These are phyloP conservation scores for Gilbertella persicaria DNA, from an alignment of 371 early-diverging fungal species.

Conservation along the genomic window DNA sequence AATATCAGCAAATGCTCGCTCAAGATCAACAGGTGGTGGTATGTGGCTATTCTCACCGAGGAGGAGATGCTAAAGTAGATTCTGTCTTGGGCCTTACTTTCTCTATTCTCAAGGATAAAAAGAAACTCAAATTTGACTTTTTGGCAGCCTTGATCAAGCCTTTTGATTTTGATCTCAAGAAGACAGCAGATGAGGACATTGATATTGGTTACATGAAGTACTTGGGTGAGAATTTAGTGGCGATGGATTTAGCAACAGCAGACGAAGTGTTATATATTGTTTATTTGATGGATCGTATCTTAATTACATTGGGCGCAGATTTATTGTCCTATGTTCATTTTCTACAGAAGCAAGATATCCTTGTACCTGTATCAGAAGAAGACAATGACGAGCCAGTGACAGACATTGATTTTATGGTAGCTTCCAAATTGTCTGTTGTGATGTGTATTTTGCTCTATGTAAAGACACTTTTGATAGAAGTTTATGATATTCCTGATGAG, in stretches of 20 bases:
- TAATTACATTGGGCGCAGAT: constrained; percentile 71
- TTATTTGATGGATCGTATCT: constrained; percentile 66
- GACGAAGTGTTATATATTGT: constrained; percentile 82
- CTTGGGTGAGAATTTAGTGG: constrained; percentile 78
- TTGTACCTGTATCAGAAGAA: constrained; percentile 5
- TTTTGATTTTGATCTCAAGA: constrained; percentile 62
- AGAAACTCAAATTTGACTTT: constrained; percentile 72
- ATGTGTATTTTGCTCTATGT: constrained; percentile 61
- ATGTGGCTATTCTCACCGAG: constrained; percentile 31
- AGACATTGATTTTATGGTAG: constrained; percentile 18
- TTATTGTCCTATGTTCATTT: constrained; percentile 49
- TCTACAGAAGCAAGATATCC: constrained; percentile 20
- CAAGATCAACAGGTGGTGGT: constrained; percentile 6
- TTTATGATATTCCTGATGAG: constrained; percentile 69
- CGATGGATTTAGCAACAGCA: constrained; percentile 69
- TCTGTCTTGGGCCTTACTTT: constrained; percentile 72
- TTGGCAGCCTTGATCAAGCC: constrained; percentile 66
- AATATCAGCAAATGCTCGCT: constrained; percentile 62
- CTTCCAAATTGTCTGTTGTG: constrained; percentile 43
- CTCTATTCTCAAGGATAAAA: constrained; percentile 65
- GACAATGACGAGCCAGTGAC: constrained; percentile 7
- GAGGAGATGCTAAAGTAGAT: constrained; percentile 54
- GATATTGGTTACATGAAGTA: constrained; percentile 70
- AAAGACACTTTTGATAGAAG: constrained; percentile 60
- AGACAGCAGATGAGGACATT: constrained; percentile 22